Evolutionary conservation across 768 basidiomycete genomes (phyloP).

Genomic region (Hericium erinaceus): DNA sequence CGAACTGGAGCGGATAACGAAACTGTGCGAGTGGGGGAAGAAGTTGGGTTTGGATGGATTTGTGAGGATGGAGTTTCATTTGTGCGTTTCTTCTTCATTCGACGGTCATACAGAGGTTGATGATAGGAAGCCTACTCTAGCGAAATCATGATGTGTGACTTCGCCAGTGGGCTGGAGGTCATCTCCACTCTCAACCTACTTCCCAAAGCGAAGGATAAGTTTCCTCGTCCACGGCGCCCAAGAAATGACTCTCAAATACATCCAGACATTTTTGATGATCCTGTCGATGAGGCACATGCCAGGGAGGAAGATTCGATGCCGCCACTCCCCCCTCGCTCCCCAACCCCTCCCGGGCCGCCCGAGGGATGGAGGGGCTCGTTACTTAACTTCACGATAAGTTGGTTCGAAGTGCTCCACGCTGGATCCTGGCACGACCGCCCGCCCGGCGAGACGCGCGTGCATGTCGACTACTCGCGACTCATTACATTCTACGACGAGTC

Average conservation of each 20-base stretch:
- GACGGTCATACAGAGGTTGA: neutral
- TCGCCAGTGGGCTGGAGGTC: conserved; percentile 6
- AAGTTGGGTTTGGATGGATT: conserved; percentile 25
- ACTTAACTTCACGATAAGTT: neutral
- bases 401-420: conserved; percentile 22
- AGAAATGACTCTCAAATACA: neutral
- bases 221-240: neutral
- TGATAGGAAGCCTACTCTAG: neutral
- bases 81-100: conserved; percentile 2
- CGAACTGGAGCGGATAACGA: conserved; percentile 20
- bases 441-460: conserved; percentile 36
- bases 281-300: neutral
- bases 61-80: conserved; percentile 15
- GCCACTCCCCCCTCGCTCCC: neutral
- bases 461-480: conserved; percentile 31
- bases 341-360: conserved; percentile 1
- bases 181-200: conserved; percentile 1
- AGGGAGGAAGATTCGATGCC: neutral
- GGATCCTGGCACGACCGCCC: conserved; percentile 33
- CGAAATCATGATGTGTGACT: conserved; percentile 12
- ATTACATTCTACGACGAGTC: conserved; percentile 35
- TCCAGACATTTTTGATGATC: neutral
- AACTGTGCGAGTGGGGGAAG: conserved; percentile 26
- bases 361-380: conserved; percentile 11
- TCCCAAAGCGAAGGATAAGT: neutral